These are phyloP conservation scores for Boletus edulis DNA, from an alignment of 768 basidiomycete genomes.

Conservation along the genomic window DNA sequence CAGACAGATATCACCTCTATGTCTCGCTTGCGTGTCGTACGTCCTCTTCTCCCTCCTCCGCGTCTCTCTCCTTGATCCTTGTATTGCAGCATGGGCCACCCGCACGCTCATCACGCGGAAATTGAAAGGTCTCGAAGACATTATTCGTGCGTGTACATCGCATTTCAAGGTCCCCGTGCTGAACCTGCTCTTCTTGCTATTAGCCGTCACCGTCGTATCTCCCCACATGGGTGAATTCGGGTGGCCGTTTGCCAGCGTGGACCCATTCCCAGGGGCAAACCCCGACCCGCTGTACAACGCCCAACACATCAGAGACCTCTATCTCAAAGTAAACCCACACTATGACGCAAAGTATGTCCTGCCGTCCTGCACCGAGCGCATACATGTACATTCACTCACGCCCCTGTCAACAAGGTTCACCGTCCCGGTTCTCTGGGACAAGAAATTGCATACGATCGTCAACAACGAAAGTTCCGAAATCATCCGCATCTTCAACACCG, in stretches of 20 bases:
- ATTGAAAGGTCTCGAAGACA: conserved; percentile 86
- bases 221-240: conserved; percentile 82
- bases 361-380: not conserved
- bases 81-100: conserved; percentile 83
- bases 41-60: conserved; percentile 16
- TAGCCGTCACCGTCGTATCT: conserved; percentile 80
- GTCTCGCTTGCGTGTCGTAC: conserved; percentile 84
- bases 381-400: not conserved
- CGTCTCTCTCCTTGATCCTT: not conserved
- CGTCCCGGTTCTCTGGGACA: conserved; percentile 93
- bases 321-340: conserved; percentile 68
- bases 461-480: conserved; percentile 97
- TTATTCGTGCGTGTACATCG: conserved; percentile 58
- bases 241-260: conserved; percentile 81
- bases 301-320: conserved; percentile 80
- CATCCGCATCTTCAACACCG: conserved; percentile 88
- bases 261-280: conserved; percentile 70
- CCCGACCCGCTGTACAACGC: conserved; percentile 69
- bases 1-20: conserved; percentile 90
- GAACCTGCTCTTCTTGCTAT: not conserved
- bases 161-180: not conserved
- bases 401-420: conserved; percentile 56
- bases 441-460: conserved; percentile 80
- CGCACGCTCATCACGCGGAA: conserved; percentile 85
- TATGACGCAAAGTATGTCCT: conserved; percentile 62